Evolutionary conservation across 106 monocot genomes (phyloP).

Genomic region (Posidonia australis): DNA sequence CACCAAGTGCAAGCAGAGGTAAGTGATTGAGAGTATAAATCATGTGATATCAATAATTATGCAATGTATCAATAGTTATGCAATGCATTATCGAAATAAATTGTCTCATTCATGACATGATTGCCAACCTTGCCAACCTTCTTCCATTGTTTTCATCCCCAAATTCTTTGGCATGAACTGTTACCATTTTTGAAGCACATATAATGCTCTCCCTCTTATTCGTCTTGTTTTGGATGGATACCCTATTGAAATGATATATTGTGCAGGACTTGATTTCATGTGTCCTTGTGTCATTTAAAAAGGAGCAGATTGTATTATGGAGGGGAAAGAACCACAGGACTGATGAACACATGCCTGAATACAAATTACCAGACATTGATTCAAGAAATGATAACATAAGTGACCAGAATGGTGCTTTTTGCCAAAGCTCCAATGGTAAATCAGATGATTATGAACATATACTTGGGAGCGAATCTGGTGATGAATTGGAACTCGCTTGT

Average conservation of each 20-base stretch:
- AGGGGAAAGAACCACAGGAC: slow-evolving; percentile 44
- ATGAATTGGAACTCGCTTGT: neutral
- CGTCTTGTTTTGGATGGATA: neutral
- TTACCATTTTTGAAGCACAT: too few species aligned
- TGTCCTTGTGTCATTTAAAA: slow-evolving; percentile 72
- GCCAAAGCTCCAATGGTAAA: neutral
- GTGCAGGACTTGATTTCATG: slow-evolving; percentile 86
- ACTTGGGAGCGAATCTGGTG: neutral
- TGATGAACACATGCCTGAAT: neutral
- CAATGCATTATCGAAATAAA: too few species aligned
- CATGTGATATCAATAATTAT: too few species aligned
- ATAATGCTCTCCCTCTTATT: too few species aligned
- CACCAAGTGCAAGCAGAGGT: too few species aligned
- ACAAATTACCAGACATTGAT: neutral
- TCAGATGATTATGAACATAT: neutral
- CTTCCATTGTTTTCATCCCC: too few species aligned
- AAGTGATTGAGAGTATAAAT: too few species aligned
- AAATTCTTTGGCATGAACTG: too few species aligned
- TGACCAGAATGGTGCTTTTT: neutral
- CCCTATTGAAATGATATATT: neutral
- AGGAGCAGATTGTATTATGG: slow-evolving; percentile 94
- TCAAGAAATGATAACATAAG: too few species aligned
- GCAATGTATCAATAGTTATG: too few species aligned
- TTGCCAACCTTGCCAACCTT: too few species aligned
- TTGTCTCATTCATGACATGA: too few species aligned